A percentile compares a stretch with the other conserved stretches of the same genome.
These are phyloP conservation scores for Atalantia buxifolia DNA, from an alignment of 345 rosid species.

Conservation along the genomic window DNA sequence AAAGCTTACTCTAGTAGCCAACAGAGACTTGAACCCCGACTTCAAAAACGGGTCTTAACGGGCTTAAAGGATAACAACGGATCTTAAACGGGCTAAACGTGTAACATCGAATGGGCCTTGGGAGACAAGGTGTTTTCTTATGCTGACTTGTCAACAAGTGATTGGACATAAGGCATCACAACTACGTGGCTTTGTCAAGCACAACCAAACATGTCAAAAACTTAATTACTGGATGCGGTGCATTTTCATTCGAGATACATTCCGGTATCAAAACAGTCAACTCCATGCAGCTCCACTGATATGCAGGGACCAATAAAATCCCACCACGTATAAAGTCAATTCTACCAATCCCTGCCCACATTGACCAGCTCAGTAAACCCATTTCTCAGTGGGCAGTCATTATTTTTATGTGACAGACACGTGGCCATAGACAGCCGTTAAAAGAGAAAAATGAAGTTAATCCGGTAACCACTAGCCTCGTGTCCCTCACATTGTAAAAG, in stretches of 20 bases:
- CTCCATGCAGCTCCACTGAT: background rate
- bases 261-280: background rate
- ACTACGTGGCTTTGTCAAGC: slow-evolving; percentile 23
- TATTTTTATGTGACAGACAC: background rate
- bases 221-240: slow-evolving; percentile 3
- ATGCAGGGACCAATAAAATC: rapidly evolving
- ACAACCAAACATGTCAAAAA: background rate
- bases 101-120: too few relatives aligned
- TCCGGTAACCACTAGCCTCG: background rate
- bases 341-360: too few relatives aligned
- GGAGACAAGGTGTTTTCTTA: background rate
- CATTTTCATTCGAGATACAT: background rate
- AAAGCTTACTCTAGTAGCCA: too few relatives aligned
- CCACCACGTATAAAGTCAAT: background rate
- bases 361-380: background rate
- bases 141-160: slow-evolving; percentile 26
- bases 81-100: too few relatives aligned
- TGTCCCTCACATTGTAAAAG: too few relatives aligned
- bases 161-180: slow-evolving; percentile 20
- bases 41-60: too few relatives aligned
- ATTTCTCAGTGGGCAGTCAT: slow-evolving; percentile 5
- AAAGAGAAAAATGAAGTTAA: background rate
- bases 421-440: background rate
- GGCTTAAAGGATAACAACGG: too few relatives aligned
- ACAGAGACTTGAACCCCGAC: too few relatives aligned